Conservation (phyloP, 805 yeast species). For the Nakazawaea peltata region DNA sequence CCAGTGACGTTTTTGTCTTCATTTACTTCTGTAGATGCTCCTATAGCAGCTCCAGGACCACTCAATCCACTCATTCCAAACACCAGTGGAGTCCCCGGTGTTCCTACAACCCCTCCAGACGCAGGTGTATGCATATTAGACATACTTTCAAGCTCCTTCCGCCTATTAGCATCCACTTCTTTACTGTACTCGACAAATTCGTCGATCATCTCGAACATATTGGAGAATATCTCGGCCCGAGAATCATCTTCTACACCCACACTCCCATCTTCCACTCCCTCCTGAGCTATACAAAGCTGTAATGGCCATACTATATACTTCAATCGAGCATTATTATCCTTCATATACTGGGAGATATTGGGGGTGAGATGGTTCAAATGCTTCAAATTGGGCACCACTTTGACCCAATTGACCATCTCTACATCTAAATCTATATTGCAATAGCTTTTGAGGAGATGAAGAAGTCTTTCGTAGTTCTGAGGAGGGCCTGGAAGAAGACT, state of each 20-base stretch:
- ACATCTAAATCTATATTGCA: slow-evolving; percentile 15
- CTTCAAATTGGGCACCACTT: slow-evolving; percentile 56
- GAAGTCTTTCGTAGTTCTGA: slow-evolving; percentile 26
- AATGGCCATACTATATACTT: slow-evolving; percentile 70
- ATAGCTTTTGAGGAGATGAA: slow-evolving; percentile 29
- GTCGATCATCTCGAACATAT: slow-evolving; percentile 20
- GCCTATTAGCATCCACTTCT: slow-evolving; percentile 11
- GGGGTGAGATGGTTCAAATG: slow-evolving; percentile 68
- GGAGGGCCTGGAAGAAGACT: slow-evolving; percentile 33
- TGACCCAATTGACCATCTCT: slow-evolving; percentile 46
- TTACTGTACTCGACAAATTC: slow-evolving; percentile 18
- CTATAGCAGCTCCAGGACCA: neutral
- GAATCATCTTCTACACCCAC: neutral
- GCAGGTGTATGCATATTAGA: slow-evolving; percentile 16
- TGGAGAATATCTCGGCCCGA: slow-evolving; percentile 10
- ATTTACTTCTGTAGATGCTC: neutral
- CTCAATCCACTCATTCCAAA: no score
- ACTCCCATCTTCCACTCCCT: slow-evolving; percentile 15
- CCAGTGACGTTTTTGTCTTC: neutral
- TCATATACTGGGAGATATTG: slow-evolving; percentile 46
- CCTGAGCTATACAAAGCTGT: slow-evolving; percentile 54
- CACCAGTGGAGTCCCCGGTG: slow-evolving; percentile 1
- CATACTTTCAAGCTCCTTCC: slow-evolving; percentile 9
- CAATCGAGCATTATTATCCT: slow-evolving; percentile 22
- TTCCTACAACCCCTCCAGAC: neutral